Percentiles rank a stretch among this genome's conserved stretches.
These are phyloP conservation scores for Tinospora cordifolia DNA, from an alignment of 164 flowering plant genomes.

Conservation along the genomic window DNA sequence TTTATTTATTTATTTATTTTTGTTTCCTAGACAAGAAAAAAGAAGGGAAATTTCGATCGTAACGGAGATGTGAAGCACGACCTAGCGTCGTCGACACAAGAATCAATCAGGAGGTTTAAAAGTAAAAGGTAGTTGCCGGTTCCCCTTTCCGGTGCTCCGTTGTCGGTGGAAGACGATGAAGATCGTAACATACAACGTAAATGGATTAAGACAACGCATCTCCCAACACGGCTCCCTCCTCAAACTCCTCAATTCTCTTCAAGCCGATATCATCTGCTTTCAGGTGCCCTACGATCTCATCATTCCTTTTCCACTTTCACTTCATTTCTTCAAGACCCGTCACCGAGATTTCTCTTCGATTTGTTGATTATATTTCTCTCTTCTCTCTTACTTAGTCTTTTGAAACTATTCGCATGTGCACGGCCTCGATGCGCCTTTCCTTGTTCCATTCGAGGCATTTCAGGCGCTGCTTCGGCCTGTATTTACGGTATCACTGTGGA, in stretches of 20 bases:
- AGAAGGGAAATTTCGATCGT: too few species aligned
- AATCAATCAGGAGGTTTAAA: too few species aligned
- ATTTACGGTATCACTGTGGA: neutral
- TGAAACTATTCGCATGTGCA: neutral
- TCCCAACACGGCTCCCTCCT: slow-evolving; percentile 75
- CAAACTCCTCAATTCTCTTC: slow-evolving; percentile 66
- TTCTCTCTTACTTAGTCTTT: neutral
- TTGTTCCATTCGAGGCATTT: too few species aligned
- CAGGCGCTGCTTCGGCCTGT: too few species aligned
- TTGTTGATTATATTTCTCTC: neutral
- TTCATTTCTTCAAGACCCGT: neutral
- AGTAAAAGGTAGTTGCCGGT: too few species aligned
- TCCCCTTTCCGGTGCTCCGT: too few species aligned
- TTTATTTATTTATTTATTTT: too few species aligned
- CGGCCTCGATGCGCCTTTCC: neutral
- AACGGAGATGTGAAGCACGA: too few species aligned
- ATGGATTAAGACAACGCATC: slow-evolving; percentile 74
- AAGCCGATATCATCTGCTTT: slow-evolving; percentile 83
- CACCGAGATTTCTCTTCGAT: neutral
- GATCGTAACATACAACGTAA: slow-evolving; percentile 89
- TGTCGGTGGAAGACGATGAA: slow-evolving; percentile 33
- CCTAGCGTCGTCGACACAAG: too few species aligned
- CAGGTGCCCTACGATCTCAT: slow-evolving; percentile 48
- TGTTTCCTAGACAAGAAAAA: too few species aligned
- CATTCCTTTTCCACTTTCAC: neutral